Conservation (phyloP, 306 rosid genomes). For the Pterocarpus macrocarpus region DNA sequence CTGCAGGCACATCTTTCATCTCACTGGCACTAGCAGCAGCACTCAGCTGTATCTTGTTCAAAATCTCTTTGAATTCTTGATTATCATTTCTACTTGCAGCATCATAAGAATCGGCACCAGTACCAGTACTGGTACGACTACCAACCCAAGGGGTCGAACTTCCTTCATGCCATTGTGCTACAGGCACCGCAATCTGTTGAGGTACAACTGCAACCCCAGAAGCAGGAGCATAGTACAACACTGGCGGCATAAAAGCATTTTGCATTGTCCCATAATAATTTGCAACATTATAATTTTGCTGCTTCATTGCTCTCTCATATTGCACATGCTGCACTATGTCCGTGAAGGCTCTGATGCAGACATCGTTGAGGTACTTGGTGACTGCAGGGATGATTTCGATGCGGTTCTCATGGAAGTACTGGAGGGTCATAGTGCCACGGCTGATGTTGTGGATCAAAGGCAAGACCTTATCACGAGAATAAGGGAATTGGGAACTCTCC, state of each 20-base stretch:
- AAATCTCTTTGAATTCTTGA: slow-evolving; percentile 33
- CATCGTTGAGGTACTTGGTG: slow-evolving; percentile 38
- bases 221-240: background rate
- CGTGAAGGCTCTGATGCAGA: slow-evolving; percentile 58
- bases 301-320: background rate
- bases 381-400: slow-evolving; percentile 36
- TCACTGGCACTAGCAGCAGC: background rate
- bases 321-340: slow-evolving; percentile 54
- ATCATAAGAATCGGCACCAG: background rate
- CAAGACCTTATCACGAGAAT: background rate
- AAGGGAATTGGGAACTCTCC: slow-evolving; percentile 42
- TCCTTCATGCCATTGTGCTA: slow-evolving; percentile 25
- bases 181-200: background rate
- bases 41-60: slow-evolving; percentile 30
- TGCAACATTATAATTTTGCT: background rate
- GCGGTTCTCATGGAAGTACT: slow-evolving; percentile 53
- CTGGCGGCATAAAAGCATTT: background rate
- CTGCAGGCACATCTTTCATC: slow-evolving; percentile 21
- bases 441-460: slow-evolving; percentile 55
- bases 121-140: too few relatives aligned
- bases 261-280: background rate
- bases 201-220: background rate
- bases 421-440: slow-evolving; percentile 35
- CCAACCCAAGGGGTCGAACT: background rate
- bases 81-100: slow-evolving; percentile 1